These are phyloP conservation scores for Inga leiocalycina DNA, from an alignment of 306 rosid species.

Conservation along the genomic window DNA sequence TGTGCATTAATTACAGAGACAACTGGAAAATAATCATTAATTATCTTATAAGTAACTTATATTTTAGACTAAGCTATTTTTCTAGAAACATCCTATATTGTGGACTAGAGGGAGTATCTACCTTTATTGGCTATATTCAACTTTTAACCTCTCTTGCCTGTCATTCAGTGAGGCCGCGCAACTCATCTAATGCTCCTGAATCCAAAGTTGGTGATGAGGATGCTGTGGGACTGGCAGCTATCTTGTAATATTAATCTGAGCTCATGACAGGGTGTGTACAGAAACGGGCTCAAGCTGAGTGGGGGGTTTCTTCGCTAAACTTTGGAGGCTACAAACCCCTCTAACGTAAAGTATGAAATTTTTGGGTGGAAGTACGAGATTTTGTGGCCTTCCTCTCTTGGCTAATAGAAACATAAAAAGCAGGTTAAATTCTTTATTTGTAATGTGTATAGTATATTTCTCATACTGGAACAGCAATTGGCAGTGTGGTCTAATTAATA, in stretches of 20 bases:
- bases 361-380: slow-evolving; percentile 35
- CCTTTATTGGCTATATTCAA: slow-evolving; percentile 16
- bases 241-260: slow-evolving; percentile 52
- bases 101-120: not conserved
- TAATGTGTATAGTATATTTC: slow-evolving; percentile 14
- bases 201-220: slow-evolving; percentile 76
- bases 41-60: no score
- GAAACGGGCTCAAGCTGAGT: slow-evolving; percentile 46
- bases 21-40: no score
- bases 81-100: no score
- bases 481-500: slow-evolving; percentile 4
- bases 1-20: no score
- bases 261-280: slow-evolving; percentile 67
- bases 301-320: slow-evolving; percentile 4
- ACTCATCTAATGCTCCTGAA: slow-evolving; percentile 53
- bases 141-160: slow-evolving; percentile 19
- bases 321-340: slow-evolving; percentile 17
- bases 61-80: no score
- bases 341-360: slow-evolving; percentile 15
- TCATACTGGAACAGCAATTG: slow-evolving; percentile 25
- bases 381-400: slow-evolving; percentile 37
- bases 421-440: slow-evolving; percentile 21
- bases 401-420: slow-evolving; percentile 28
- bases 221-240: slow-evolving; percentile 70
- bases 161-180: slow-evolving; percentile 74